phyloP scores from a whole-genome alignment of 2,329 filamentous ascomycete species.

The Diaporthe sp. region DNA sequence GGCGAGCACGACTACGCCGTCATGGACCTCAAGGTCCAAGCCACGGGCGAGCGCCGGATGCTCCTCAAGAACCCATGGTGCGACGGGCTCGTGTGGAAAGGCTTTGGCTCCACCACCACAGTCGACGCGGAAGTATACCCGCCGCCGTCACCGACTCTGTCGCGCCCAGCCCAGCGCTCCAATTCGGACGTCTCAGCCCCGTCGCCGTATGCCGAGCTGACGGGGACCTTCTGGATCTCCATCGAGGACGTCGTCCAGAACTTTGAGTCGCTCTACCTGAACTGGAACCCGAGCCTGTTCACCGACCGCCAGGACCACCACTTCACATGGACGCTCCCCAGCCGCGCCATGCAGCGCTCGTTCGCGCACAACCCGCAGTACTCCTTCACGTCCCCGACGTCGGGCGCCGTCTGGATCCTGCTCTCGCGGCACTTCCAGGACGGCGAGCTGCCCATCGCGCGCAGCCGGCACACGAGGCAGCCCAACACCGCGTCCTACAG shows the following conservation, averaged over 20 bases:
- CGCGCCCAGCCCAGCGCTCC: conserved; percentile 35
- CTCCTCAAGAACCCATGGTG: conserved; percentile 98
- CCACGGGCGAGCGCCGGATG: conserved; percentile 73
- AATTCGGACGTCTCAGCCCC: conserved; percentile 45
- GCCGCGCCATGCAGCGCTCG: conserved; percentile 63
- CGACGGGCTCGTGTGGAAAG: conserved; percentile 82
- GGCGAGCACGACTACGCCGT: conserved; percentile 96
- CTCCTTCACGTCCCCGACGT: conserved; percentile 70
- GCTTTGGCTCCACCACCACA: conserved; percentile 56
- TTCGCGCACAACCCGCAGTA: conserved; percentile 80
- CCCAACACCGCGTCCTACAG: conserved; percentile 56
- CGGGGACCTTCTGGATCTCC: conserved; percentile 94
- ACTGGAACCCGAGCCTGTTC: conserved; percentile 95
- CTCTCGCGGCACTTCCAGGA: conserved; percentile 89
- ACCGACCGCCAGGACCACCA: conserved; percentile 87
- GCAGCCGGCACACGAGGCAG: conserved; percentile 51
- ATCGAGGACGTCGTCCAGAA: conserved; percentile 90
- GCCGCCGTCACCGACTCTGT: conserved; percentile 41
- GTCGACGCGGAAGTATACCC: conserved; percentile 44
- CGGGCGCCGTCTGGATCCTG: conserved; percentile 84
- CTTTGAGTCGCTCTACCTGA: conserved; percentile 96
- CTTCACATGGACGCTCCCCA: conserved; percentile 81
- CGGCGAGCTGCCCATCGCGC: conserved; percentile 70
- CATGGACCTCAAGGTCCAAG: conserved; percentile 78
- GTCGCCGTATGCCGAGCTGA: conserved; percentile 52